Evolutionary conservation across 2,329 filamentous ascomycete genomes (phyloP).

Genomic region (Scedosporium aurantiacum): DNA sequence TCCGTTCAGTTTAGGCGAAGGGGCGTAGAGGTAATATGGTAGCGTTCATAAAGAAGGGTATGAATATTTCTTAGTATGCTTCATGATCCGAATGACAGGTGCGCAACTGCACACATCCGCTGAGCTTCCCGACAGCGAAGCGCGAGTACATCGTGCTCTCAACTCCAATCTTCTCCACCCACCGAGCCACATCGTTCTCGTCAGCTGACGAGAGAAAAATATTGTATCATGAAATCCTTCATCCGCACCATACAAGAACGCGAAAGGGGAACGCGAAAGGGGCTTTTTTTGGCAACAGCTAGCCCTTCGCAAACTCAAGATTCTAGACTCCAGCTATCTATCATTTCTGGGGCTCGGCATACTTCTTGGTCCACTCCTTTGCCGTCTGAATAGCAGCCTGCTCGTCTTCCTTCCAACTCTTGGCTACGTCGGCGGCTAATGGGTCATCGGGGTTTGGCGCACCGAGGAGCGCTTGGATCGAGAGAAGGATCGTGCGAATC

Average conservation of each 20-base stretch:
- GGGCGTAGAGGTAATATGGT: too few species aligned
- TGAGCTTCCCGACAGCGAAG: neutral
- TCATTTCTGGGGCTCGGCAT: slow-evolving; percentile 37
- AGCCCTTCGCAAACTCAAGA: neutral
- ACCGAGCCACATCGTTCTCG: neutral
- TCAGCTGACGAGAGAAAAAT: neutral
- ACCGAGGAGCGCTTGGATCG: slow-evolving; percentile 90
- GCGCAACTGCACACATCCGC: neutral
- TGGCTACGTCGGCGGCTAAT: slow-evolving; percentile 94
- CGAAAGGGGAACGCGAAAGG: neutral
- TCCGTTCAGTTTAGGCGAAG: too few species aligned
- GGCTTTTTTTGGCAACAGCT: neutral
- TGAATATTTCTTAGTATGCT: neutral
- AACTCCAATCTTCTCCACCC: neutral
- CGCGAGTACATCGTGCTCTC: neutral
- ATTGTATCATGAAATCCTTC: neutral
- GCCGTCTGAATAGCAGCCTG: slow-evolving; percentile 85
- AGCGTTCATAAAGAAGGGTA: neutral
- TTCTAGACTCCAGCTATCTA: neutral
- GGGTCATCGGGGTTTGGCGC: slow-evolving; percentile 97
- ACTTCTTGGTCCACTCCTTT: slow-evolving; percentile 79
- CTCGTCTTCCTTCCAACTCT: slow-evolving; percentile 96
- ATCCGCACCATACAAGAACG: neutral
- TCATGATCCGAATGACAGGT: neutral
- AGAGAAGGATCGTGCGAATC: slow-evolving; percentile 96